Base-by-base conservation (phyloP, 768 basidiomycete species). In the Baorangia bicolor region DNA sequence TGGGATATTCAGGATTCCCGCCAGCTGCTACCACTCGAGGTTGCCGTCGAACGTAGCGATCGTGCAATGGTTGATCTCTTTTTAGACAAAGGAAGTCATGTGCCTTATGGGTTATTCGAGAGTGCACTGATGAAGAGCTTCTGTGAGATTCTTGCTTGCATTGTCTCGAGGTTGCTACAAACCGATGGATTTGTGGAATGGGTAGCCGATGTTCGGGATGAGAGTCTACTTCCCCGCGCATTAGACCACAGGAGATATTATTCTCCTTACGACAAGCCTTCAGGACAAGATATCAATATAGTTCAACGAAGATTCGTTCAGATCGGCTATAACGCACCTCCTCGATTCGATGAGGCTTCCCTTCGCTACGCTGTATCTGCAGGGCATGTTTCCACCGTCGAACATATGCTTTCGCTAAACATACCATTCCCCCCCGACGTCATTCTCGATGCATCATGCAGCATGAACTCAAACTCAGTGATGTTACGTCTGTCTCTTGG, bases 161-260 rank as follows among this genome's bases (percentile, higher is more conserved):
- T 39, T 9, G 28, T 48, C 18, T 18, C 39, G 8, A 56, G 14
- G 20, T 20, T 59, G 11, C 21, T 56, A 13, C 58, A 55, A 31
- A 56, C 58, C 2, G 43, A 49, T 16, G 55, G 54, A n/a, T 60
- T 62, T n/a, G 55, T 13, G 6, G 58, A 61, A 20, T 62, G 59
- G 61, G 49, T 47, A 0, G 3, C 13, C 2, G 5, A 10, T 6
- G 2, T 4, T 4, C 13, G 0, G 18, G 18, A 57, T 1, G 16
- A 47, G 34, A 11, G n/a, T 28, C 4, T 12, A 5, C 20, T 46
- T 28, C 21, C 44, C 20, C 8, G n/a, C 1, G 45, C 35, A 39
- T 5, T 56, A 1, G 38, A 43, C 12, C 27, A 30, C 3, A 2
- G 12, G 30, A 30, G 30, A 30, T 30, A 30, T 30, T n/a, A n/a